Conservation (phyloP, 352 stramenopile genomes). For the Globisporangium carolinianum region DNA sequence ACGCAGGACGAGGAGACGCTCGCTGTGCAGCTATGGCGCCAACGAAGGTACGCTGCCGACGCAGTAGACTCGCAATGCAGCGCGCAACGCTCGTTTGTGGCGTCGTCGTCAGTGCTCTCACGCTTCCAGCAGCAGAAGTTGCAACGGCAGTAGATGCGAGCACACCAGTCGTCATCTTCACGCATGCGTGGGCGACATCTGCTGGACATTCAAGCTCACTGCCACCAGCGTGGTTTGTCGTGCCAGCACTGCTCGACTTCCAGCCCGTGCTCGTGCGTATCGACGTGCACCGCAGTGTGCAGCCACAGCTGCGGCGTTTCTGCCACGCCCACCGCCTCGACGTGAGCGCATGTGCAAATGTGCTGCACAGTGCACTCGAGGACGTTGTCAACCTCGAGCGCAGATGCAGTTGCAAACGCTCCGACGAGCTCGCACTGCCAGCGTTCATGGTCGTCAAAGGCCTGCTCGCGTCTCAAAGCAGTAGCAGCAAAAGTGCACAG, state of each 20-base stretch:
- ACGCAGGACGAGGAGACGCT: no score
- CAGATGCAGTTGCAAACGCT: constrained; percentile 12
- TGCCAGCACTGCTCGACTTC: constrained; percentile 46
- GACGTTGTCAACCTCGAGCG: constrained; percentile 22
- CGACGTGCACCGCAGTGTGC: constrained; percentile 17
- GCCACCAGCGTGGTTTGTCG: constrained; percentile 16
- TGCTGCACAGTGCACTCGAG: constrained; percentile 20
- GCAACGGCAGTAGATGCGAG: background rate
- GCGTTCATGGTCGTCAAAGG: constrained; percentile 38
- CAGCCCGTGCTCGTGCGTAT: constrained; percentile 35
- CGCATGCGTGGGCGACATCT: background rate
- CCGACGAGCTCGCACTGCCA: constrained; percentile 6
- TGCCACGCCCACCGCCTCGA: constrained; percentile 30
- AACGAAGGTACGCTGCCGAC: no score
- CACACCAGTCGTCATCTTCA: constrained; percentile 7
- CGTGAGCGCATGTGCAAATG: constrained; percentile 10
- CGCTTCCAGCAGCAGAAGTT: background rate
- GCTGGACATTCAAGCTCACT: background rate
- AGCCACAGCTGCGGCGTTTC: constrained; percentile 29
- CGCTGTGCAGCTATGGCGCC: no score
- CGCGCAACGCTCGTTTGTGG: background rate
- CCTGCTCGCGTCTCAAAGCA: constrained; percentile 12
- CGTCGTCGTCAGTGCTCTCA: background rate
- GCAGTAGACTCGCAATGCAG: background rate
- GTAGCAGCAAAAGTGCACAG: background rate